These are phyloP conservation scores for Citrus sinensis DNA, from an alignment of 345 rosid genomes.

Conservation along the genomic window DVS_A1.0 CM039165.1:24801501-24802000, in stretches of 20 bases:
- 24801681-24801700: neutral
- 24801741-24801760: neutral
- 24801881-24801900: slow-evolving; percentile 48
- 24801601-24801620: slow-evolving; percentile 22
- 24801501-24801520: neutral
- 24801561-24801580: slow-evolving; percentile 14
- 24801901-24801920: slow-evolving; percentile 27
- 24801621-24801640: slow-evolving; percentile 8
- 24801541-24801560: slow-evolving; percentile 16
- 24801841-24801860: slow-evolving; percentile 46
- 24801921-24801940: slow-evolving; percentile 36
- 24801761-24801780: neutral
- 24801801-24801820: slow-evolving; percentile 41
- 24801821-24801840: slow-evolving; percentile 79
- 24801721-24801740: neutral
- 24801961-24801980: slow-evolving; percentile 36
- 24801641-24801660: neutral
- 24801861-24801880: slow-evolving; percentile 68
- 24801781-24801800: neutral
- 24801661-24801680: neutral
- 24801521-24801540: slow-evolving; percentile 23
- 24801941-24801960: slow-evolving; percentile 28
- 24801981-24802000: slow-evolving; percentile 39
- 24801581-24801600: slow-evolving; percentile 9
- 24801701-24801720: neutral